A percentile compares a stretch with the other conserved stretches of the same genome.
Conservation (phyloP, 129 eudicot species). For the Artemisia tridentata region DNA sequence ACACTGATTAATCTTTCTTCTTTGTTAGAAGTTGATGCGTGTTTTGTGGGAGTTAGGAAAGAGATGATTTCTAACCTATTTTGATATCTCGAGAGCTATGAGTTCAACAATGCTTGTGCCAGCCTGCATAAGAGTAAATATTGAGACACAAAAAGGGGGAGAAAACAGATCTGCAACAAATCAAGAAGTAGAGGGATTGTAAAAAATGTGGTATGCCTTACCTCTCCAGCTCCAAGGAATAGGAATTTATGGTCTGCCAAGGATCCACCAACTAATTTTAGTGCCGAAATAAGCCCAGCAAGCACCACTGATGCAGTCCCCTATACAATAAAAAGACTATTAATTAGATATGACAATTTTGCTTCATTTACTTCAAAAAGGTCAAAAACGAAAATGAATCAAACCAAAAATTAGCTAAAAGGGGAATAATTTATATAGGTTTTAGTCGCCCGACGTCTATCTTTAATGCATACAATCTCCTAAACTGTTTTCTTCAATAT, state of each 20-base stretch:
- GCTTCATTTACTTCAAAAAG: not conserved
- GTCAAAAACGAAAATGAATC: not conserved
- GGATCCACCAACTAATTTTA: constrained; percentile 74
- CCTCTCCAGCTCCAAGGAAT: constrained; percentile 99
- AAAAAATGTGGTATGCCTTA: constrained; percentile 12
- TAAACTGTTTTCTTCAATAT: not conserved
- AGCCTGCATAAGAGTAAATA: constrained; percentile 57
- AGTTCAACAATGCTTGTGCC: constrained; percentile 99
- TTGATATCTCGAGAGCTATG: constrained; percentile 94
- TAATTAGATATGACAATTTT: not conserved
- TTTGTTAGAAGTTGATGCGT: not conserved
- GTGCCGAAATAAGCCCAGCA: constrained; percentile 80
- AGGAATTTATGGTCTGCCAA: constrained; percentile 76
- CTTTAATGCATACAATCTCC: not conserved
- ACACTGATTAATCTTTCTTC: not conserved
- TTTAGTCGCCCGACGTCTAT: not conserved
- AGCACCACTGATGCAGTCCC: constrained; percentile 98
- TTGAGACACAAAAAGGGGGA: constrained; percentile 1
- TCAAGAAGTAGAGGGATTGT: constrained; percentile 1
- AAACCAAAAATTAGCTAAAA: not conserved
- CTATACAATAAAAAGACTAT: constrained; percentile 34
- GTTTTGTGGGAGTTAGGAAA: not conserved
- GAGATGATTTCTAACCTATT: constrained; percentile 59
- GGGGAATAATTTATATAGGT: not conserved
- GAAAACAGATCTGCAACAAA: not conserved